phyloP scores from a whole-genome alignment of 805 yeast species.

The Lachancea thermotolerans region DNA sequence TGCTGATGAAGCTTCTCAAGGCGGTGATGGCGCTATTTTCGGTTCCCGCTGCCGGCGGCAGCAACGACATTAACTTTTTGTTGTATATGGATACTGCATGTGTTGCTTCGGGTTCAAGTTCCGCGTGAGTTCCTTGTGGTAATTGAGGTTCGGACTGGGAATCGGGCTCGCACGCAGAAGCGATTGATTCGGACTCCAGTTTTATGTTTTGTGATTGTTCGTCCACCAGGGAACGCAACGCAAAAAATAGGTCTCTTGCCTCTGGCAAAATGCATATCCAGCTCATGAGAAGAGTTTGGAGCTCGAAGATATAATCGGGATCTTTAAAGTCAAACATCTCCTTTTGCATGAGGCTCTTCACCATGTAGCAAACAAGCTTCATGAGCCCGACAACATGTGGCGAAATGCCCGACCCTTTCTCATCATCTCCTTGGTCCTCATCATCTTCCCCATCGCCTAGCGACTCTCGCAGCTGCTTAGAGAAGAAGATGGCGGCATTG shows the following conservation, averaged over 20 bases:
- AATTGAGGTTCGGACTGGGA: not conserved
- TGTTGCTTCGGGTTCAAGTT: not conserved
- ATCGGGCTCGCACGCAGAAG: not conserved
- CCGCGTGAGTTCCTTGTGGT: not conserved
- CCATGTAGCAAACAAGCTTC: constrained; percentile 55
- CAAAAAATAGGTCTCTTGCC: constrained; percentile 52
- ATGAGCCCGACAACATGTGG: constrained; percentile 37
- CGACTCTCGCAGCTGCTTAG: constrained; percentile 26
- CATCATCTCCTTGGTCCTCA: constrained; percentile 11
- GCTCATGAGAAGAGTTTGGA: constrained; percentile 52
- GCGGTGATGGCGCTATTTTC: constrained; percentile 23
- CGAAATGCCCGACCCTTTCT: constrained; percentile 27
- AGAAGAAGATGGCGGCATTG: constrained; percentile 42
- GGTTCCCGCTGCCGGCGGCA: constrained; percentile 22
- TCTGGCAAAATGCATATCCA: constrained; percentile 62
- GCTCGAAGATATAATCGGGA: constrained; percentile 50
- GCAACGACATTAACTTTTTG: constrained; percentile 15
- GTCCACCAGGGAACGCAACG: constrained; percentile 22
- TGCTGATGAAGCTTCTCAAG: constrained; percentile 20
- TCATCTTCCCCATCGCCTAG: constrained; percentile 7
- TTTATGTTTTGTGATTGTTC: not conserved
- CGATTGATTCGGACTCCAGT: not conserved
- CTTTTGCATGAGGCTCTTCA: constrained; percentile 43
- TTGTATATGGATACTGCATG: constrained; percentile 12
- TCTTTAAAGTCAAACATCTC: constrained; percentile 40